These are phyloP conservation scores for Torrubiellomyces zombiae DNA, from an alignment of 2,329 filamentous ascomycete species.

Conservation along the genomic window DNA sequence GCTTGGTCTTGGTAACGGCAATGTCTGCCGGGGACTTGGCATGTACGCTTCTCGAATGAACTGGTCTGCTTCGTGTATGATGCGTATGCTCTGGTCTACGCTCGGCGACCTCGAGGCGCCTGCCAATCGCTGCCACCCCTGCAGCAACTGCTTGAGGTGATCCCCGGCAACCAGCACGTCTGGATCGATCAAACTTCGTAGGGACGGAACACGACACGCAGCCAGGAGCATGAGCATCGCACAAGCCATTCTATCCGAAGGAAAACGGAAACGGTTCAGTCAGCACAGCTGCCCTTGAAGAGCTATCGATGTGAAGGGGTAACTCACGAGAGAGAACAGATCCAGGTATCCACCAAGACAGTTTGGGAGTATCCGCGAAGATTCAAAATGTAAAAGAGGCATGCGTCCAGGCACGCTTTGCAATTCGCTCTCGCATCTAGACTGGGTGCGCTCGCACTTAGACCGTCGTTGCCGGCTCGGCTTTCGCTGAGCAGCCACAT, in stretches of 20 bases:
- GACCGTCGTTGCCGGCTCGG: slow-evolving; percentile 9
- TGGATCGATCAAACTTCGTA: slow-evolving; percentile 20
- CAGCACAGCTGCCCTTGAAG: no score
- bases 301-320: background rate
- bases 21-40: slow-evolving; percentile 1
- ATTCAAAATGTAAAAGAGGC: slow-evolving; percentile 30
- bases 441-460: slow-evolving; percentile 10
- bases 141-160: slow-evolving; percentile 22
- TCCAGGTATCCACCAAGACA: slow-evolving; percentile 35
- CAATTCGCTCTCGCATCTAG: slow-evolving; percentile 23
- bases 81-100: slow-evolving; percentile 26
- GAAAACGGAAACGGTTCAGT: background rate
- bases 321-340: slow-evolving; percentile 33
- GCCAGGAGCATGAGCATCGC: slow-evolving; percentile 32
- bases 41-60: slow-evolving; percentile 21
- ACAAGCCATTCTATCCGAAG: slow-evolving; percentile 29
- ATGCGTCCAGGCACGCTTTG: slow-evolving; percentile 28
- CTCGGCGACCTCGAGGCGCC: slow-evolving; percentile 25
- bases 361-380: slow-evolving; percentile 30
- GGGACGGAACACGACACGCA: slow-evolving; percentile 20
- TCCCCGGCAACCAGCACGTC: slow-evolving; percentile 22
- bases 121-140: slow-evolving; percentile 23
- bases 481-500: slow-evolving; percentile 29
- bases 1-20: background rate
- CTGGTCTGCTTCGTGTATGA: slow-evolving; percentile 26